These are phyloP conservation scores for Coprinopsis marcescibilis DNA, from an alignment of 768 basidiomycete species.

Conservation along the genomic window DNA sequence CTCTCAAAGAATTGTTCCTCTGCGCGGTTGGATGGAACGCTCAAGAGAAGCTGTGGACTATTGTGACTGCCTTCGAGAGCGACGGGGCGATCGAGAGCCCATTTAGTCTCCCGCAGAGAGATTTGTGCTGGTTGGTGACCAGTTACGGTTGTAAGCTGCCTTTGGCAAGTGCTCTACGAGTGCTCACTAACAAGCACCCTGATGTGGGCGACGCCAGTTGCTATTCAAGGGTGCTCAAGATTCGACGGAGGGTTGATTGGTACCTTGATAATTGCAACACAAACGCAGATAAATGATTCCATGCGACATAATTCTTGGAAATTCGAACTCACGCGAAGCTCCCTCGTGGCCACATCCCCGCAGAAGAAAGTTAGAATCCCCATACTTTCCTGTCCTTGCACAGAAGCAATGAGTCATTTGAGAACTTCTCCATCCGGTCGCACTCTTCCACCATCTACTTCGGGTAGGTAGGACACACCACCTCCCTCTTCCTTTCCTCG, in stretches of 20 bases:
- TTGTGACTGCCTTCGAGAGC: background rate
- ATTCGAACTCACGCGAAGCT: slow-evolving; percentile 46
- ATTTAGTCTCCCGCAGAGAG: background rate
- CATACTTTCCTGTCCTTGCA: slow-evolving; percentile 9
- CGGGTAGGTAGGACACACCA: slow-evolving; percentile 36
- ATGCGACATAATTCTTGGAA: background rate
- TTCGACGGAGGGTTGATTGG: slow-evolving; percentile 42
- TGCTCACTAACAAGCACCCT: slow-evolving; percentile 31
- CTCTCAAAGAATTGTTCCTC: slow-evolving; percentile 1
- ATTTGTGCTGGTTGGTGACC: background rate
- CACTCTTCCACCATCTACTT: slow-evolving; percentile 48
- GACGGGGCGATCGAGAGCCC: slow-evolving; percentile 4
- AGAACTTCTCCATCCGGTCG: slow-evolving; percentile 50
- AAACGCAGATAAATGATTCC: background rate
- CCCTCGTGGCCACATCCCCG: slow-evolving; percentile 61
- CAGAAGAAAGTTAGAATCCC: slow-evolving; percentile 65
- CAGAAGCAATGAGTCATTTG: slow-evolving; percentile 52
- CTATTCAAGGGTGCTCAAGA: slow-evolving; percentile 43
- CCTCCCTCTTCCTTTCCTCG: slow-evolving; percentile 36
- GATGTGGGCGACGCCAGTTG: slow-evolving; percentile 45
- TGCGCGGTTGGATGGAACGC: background rate
- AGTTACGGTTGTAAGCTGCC: slow-evolving; percentile 38
- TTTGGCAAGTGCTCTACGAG: slow-evolving; percentile 34
- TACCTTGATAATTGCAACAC: slow-evolving; percentile 32
- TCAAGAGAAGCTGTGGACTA: background rate